Evolutionary conservation across 495 filamentous ascomycete species (phyloP).

Genomic region (Staphylotrichum longicolle): DNA sequence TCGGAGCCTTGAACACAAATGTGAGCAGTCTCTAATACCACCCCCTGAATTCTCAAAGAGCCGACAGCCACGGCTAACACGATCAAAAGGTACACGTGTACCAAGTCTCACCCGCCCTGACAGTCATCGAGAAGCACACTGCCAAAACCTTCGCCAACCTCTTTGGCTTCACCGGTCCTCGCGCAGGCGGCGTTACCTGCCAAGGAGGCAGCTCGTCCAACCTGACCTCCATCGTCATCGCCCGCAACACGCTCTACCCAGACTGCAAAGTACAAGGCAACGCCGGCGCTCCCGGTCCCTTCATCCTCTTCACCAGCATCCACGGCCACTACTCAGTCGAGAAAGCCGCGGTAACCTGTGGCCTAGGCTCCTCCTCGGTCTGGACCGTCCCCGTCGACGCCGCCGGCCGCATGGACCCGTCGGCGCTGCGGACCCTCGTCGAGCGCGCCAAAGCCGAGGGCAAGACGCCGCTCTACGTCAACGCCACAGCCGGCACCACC

Average conservation of each 20-base stretch:
- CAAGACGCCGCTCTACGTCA: conserved; percentile 87
- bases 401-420: conserved; percentile 66
- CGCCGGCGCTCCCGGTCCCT: conserved; percentile 50
- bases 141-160: conserved; percentile 65
- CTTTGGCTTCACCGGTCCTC: conserved; percentile 70
- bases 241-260: conserved; percentile 81
- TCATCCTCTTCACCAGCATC: conserved; percentile 82
- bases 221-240: conserved; percentile 81
- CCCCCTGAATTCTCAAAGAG: background rate
- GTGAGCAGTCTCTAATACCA: conserved; percentile 36
- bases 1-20: conserved; percentile 85
- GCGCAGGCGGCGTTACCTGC: conserved; percentile 82
- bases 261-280: conserved; percentile 71
- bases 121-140: conserved; percentile 79
- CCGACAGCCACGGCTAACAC: conserved; percentile 1
- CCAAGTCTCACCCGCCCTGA: conserved; percentile 84
- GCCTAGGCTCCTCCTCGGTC: conserved; percentile 72
- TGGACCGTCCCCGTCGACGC: conserved; percentile 71
- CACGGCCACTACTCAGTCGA: conserved; percentile 95
- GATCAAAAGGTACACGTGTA: conserved; percentile 65
- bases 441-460: conserved; percentile 57
- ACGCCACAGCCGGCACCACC: conserved; percentile 92
- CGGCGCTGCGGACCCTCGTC: conserved; percentile 61
- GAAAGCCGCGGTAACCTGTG: conserved; percentile 84
- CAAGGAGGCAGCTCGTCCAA: conserved; percentile 86